Evolutionary conservation across 352 stramenopile genomes (phyloP), one percentile per base, ranked within the genome.

Genomic region (Phytophthora syringae): DNA sequence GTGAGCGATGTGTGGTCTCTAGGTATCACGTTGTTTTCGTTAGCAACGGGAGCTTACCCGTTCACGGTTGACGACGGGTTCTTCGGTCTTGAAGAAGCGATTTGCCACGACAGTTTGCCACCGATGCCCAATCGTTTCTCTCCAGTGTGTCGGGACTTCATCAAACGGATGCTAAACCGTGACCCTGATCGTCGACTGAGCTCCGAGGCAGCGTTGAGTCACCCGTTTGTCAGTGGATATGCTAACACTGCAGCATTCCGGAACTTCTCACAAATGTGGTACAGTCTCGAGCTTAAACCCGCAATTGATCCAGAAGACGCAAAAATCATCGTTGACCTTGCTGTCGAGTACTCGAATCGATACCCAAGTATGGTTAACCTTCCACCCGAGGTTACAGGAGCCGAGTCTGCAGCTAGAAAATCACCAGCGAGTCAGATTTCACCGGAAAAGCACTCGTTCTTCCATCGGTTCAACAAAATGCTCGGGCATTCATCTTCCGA

Each of bases 141-240:
- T 0, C 56, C 83, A 1, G 85, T 82, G 16, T 97, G 93, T 21
- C 97, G 98, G 21, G 92, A 98, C 68, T 93, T 99, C 27, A 75
- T 99, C 52, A 95, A 90, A 24, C 67, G 90, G 30, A 76, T 99
- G 28, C 76, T 99, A 27, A 84, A 90, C 37, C 86, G 96, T 28
- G 93, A 98, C 69, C 91, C 93, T 6, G 44, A 64, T 2, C 75
- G 67, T 11, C 78, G 97, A 10, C 79, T 98, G 18, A 97, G 86
- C 0, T 84, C 93, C 0, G 70, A 89, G 7, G 63, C 97, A 67
- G 92, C 95, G 7, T 70, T 99, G 13, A 63, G 81, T 9, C 96
- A 99, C 74, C 93, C 94, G 1, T 99, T 94, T 30, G 64, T 95
- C 27, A 64, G 56, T 15, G 74, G 63, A 0, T 95, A 95, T 56